Conservation (phyloP, 2,329 filamentous ascomycete genomes). For the Dissoconium aciculare region DNA sequence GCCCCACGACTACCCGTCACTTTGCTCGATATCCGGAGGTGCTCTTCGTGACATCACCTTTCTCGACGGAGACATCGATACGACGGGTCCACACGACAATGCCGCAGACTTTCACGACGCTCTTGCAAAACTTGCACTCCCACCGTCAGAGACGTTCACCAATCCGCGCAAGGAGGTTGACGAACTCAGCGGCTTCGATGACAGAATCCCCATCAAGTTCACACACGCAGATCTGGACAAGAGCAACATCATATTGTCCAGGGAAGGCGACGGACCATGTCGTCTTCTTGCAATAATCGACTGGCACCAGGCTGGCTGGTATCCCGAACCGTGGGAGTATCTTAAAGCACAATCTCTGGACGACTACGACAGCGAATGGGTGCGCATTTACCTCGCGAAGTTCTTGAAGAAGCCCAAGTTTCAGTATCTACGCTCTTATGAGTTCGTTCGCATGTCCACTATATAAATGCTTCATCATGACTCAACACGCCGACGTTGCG, state of each 20-base stretch:
- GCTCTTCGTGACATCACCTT: constrained; percentile 3
- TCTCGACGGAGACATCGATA: not conserved
- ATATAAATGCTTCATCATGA: too few relatives aligned
- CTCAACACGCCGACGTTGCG: too few relatives aligned
- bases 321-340: constrained; percentile 12
- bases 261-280: constrained; percentile 9
- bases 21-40: not conserved
- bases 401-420: not conserved
- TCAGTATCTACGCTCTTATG: not conserved
- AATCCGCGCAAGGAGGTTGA: not conserved
- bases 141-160: not conserved
- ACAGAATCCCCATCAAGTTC: constrained; percentile 17
- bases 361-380: not conserved
- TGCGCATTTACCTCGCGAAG: not conserved
- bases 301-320: constrained; percentile 12
- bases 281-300: constrained; percentile 8
- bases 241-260: constrained; percentile 28
- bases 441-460: not conserved
- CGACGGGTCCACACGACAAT: constrained; percentile 1
- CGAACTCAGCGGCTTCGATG: constrained; percentile 2
- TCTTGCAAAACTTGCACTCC: not conserved
- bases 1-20: not conserved
- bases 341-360: constrained; percentile 14
- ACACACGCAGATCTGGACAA: constrained; percentile 37
- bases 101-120: constrained; percentile 2